Percentiles rank a stretch among this genome's conserved stretches.
These are phyloP conservation scores for Botrytis squamosa DNA, from an alignment of 2,329 filamentous ascomycete species.

Conservation along the genomic window DNA sequence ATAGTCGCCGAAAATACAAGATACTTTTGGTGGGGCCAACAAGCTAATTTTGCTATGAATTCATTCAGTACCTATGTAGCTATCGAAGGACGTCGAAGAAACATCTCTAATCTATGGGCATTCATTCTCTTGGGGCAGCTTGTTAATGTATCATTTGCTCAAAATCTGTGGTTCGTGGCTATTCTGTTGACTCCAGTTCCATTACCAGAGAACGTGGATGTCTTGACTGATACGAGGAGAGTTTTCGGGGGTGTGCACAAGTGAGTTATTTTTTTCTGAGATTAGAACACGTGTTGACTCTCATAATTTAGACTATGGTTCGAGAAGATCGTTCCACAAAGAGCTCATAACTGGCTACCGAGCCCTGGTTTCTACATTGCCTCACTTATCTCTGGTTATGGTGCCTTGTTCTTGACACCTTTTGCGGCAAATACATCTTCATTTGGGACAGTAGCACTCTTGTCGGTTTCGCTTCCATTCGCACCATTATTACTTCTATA, in stretches of 20 bases:
- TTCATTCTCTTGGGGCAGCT: slow-evolving; percentile 60
- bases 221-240: slow-evolving; percentile 24
- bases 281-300: slow-evolving; percentile 6
- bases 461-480: slow-evolving; percentile 45
- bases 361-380: slow-evolving; percentile 41
- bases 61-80: slow-evolving; percentile 58
- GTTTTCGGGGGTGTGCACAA: slow-evolving; percentile 7
- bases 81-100: slow-evolving; percentile 57
- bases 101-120: slow-evolving; percentile 53
- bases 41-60: slow-evolving; percentile 54
- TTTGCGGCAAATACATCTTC: slow-evolving; percentile 44
- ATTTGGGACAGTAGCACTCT: slow-evolving; percentile 41
- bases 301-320: slow-evolving; percentile 38
- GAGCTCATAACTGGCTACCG: slow-evolving; percentile 48
- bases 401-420: slow-evolving; percentile 43
- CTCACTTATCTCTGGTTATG: slow-evolving; percentile 42
- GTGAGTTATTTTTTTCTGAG: background rate
- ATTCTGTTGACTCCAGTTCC: slow-evolving; percentile 56
- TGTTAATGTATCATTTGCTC: slow-evolving; percentile 59
- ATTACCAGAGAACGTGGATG: slow-evolving; percentile 39
- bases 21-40: slow-evolving; percentile 62
- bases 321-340: slow-evolving; percentile 42
- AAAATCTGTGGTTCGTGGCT: slow-evolving; percentile 62
- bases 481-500: slow-evolving; percentile 48
- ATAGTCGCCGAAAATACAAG: slow-evolving; percentile 54